phyloP scores from a whole-genome alignment of 352 stramenopile species.

The Globisporangium paddicum region DNA sequence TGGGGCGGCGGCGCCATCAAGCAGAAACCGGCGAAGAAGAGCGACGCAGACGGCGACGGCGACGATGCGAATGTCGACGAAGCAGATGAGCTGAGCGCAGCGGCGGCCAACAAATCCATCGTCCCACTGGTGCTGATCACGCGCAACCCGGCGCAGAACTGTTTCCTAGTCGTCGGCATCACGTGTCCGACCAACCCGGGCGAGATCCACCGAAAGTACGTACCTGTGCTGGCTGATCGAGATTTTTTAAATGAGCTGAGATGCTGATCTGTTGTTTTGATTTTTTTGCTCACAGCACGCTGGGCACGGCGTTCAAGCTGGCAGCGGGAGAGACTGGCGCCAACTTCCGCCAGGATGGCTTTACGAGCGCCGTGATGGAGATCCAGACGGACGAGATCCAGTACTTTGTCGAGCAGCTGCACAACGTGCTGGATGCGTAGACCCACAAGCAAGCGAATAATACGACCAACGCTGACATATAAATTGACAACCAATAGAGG shows the following conservation, averaged over 20 bases:
- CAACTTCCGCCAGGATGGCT: slow-evolving; percentile 93
- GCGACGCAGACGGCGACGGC: slow-evolving; percentile 20
- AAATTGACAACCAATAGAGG: not conserved
- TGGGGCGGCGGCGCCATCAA: slow-evolving; percentile 66
- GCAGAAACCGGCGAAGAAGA: slow-evolving; percentile 25
- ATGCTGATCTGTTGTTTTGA: slow-evolving; percentile 9
- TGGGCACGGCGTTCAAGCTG: slow-evolving; percentile 93
- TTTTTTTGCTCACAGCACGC: slow-evolving; percentile 39
- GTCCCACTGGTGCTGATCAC: slow-evolving; percentile 78
- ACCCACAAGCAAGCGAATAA: not conserved
- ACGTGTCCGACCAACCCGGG: slow-evolving; percentile 88
- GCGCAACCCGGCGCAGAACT: slow-evolving; percentile 86
- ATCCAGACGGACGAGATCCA: slow-evolving; percentile 93
- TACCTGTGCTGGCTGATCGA: slow-evolving; percentile 8
- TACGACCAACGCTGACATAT: not conserved
- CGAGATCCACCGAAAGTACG: slow-evolving; percentile 86
- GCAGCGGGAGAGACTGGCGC: slow-evolving; percentile 91
- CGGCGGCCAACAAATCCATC: slow-evolving; percentile 42
- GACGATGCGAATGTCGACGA: slow-evolving; percentile 10
- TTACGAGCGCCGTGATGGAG: slow-evolving; percentile 95
- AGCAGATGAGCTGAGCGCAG: slow-evolving; percentile 18
- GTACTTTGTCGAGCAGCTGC: slow-evolving; percentile 95
- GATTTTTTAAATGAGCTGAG: not conserved
- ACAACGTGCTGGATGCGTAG: slow-evolving; percentile 89
- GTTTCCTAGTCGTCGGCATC: slow-evolving; percentile 94